These are phyloP conservation scores for Hagleromyces aurorensis DNA, from an alignment of 805 yeast genomes.

Conservation along the genomic window DNA sequence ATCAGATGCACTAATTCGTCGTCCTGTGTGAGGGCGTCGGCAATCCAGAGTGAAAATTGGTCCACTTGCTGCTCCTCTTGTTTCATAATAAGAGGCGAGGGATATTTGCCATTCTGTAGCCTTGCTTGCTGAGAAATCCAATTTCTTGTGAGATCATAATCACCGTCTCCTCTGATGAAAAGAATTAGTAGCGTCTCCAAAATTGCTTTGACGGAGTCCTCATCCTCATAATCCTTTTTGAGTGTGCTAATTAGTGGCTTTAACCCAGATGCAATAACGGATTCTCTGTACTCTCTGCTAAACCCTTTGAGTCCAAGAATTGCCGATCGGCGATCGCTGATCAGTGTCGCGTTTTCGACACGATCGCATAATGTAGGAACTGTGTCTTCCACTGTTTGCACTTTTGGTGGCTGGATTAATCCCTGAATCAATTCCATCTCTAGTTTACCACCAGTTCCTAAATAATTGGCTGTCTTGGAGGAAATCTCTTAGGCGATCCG, in stretches of 20 bases:
- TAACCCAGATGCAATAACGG: constrained; percentile 81
- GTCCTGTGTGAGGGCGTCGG: constrained; percentile 80
- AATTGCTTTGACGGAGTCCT: constrained; percentile 66
- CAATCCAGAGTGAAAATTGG: constrained; percentile 88
- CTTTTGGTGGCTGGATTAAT: constrained; percentile 40
- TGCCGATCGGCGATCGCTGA: constrained; percentile 87
- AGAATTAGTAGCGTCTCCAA: constrained; percentile 79
- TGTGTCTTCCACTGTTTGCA: constrained; percentile 66
- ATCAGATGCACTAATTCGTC: constrained; percentile 35
- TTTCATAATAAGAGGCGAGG: constrained; percentile 58
- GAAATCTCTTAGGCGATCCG: too few species aligned
- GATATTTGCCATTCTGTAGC: constrained; percentile 66
- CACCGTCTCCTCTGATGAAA: constrained; percentile 61
- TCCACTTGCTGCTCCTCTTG: constrained; percentile 48
- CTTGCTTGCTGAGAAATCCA: constrained; percentile 74
- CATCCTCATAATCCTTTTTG: constrained; percentile 57
- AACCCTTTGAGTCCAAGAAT: constrained; percentile 83
- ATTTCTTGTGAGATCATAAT: constrained; percentile 54
- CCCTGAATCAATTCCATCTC: constrained; percentile 37
- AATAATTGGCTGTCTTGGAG: too few species aligned
- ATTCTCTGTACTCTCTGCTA: constrained; percentile 80
- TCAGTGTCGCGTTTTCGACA: constrained; percentile 67
- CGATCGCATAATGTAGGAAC: constrained; percentile 86
- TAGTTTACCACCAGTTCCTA: background rate
- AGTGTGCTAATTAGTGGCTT: constrained; percentile 64